Base-by-base conservation (phyloP, 23 red algal genomes). In the Gracilaria gracilis region DNA sequence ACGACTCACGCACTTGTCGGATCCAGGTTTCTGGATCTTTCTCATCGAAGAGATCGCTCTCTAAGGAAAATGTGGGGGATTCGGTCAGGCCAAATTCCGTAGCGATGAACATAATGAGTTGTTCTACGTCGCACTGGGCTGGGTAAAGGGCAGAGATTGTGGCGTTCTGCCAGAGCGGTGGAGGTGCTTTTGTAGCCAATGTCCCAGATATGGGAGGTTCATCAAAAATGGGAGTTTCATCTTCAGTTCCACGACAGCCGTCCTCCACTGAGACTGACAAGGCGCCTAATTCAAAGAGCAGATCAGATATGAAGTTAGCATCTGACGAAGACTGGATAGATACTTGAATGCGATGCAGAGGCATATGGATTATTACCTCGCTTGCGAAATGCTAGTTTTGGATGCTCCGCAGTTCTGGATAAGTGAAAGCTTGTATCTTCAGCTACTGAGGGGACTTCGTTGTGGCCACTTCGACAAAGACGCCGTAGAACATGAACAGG, bases 1-100 rank as follows among this genome's bases (percentile, higher is more conserved):
- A 95, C 1, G 87, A 74, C 29, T 49, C 44, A 77, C 93, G 96
- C 36, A 92, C 87, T 38, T 89, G 11, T 13, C 36, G 65, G 7
- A 98, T 87, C 96, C 96, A 98, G 15, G 94, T 57, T 53, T 79
- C 71, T 24, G 87, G 87, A 29, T 70, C 33, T 38, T 90, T 90
- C 24, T 90, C 87, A 67, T 90, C 71, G 62, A 90, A 90, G 4
- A 49, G 15, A 36, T 77, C 57, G 29, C 17, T 90, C 8, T 90
- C 51, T 7, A 90, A 14, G 24, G 65, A 75, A 1, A 90, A 66
- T 17, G 57, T 89, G 2, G 85, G 85, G 11, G 85, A 72, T 29
- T 89, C 44, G 24, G 9, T 24, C n/a, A 86, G 40, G 34, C 61
- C 40, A 25, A 92, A 92, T 13, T 92, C 20, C 11, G 89, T 84